These are phyloP conservation scores for Leishmania guyanensis DNA, from an alignment of 208 protist species.

Conservation along the genomic window DNA sequence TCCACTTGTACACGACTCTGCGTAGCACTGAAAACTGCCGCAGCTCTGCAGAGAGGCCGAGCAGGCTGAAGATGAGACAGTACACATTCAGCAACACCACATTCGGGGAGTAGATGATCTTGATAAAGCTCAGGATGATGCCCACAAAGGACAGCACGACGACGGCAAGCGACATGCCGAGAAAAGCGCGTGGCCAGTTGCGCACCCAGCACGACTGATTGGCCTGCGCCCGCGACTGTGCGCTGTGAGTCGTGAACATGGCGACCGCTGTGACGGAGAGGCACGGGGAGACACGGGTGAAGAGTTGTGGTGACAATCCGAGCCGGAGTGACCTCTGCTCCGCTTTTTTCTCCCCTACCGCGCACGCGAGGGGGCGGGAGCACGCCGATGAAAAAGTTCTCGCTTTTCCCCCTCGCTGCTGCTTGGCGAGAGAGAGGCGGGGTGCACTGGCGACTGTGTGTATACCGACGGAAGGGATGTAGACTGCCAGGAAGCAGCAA, in stretches of 20 bases:
- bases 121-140: slow-evolving; percentile 48
- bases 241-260: slow-evolving; percentile 17
- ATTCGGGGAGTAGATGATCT: slow-evolving; percentile 21
- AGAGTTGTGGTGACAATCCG: not conserved
- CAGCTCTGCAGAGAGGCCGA: slow-evolving; percentile 71
- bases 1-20: slow-evolving; percentile 56
- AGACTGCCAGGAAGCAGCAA: not conserved
- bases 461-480: not conserved
- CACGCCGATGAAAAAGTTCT: not conserved
- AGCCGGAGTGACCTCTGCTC: not conserved
- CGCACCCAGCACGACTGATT: slow-evolving; percentile 33
- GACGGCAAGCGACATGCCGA: slow-evolving; percentile 38
- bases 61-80: slow-evolving; percentile 64
- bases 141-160: slow-evolving; percentile 39
- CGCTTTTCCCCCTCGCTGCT: not conserved
- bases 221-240: slow-evolving; percentile 7
- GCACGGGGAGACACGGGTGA: not conserved
- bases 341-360: not conserved
- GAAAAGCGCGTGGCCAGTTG: slow-evolving; percentile 61
- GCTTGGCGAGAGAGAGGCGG: not conserved
- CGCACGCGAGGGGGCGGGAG: not conserved
- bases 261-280: not conserved
- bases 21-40: slow-evolving; percentile 59
- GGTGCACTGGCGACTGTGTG: not conserved
- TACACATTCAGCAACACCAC: slow-evolving; percentile 58